Base-by-base conservation (phyloP, 129 eudicot species). In the Helianthus annuus region DNA sequence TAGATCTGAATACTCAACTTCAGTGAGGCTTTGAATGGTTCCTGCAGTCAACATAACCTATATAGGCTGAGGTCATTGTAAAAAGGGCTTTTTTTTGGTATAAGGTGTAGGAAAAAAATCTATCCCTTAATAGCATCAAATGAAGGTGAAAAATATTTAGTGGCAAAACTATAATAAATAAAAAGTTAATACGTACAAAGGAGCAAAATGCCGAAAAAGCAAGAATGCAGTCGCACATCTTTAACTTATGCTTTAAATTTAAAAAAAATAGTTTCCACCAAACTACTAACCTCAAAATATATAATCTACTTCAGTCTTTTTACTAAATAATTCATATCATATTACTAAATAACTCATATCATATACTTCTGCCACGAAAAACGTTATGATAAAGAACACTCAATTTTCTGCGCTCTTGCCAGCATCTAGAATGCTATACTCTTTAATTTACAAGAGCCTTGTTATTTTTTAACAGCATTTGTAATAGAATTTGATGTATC, bases 41-140 rank as follows among this genome's bases (percentile, higher is more conserved):
- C 85, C 95, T 87, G 90, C 80, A 76, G 58, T 56, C 48, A 79
- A 61, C 44, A 83, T 13, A 53, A 27, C 40, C 36, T 34, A 7
- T 17, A 59, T 72, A 4, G 19, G 36, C 9, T 40, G 27, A 34
- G 67, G 15, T 61, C 38, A 29, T 11, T 59, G 65, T 58, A 27
- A 29, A 27, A 59, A 29, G 11, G 16, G 0, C 5, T 12, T 12
- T 11, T 49, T 49, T 49, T 12, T 5, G 32, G 32, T 27, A n/a
- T 34, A 27, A 11, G 4, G 16, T 29, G 17, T 29, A 58, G 16
- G 42, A 27, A 29, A 0, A n/a, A 27, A 58, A 58, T 58, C 4
- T 24, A 19, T 24, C 64, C 42, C 12, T 29, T 58, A 15, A 27
- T 58, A 24, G 64, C 64, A 58, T 58, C 32, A 27, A 27, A 27